Base-by-base conservation (phyloP, 2,329 filamentous ascomycete genomes). In the Colletotrichum noveboracense region DNA sequence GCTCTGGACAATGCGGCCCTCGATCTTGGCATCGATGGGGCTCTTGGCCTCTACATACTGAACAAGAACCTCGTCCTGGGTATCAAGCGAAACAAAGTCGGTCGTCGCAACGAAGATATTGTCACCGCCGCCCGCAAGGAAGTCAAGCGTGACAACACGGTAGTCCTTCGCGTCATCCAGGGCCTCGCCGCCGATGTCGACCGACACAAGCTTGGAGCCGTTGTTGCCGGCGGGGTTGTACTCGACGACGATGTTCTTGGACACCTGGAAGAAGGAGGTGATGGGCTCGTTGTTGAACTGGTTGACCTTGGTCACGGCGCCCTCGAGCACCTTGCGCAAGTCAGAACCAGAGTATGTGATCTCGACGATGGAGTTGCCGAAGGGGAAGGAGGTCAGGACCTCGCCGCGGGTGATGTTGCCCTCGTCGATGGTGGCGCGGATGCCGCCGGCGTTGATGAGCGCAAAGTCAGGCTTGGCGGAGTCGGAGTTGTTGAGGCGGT, bases 351-450 rank as follows among this genome's bases (percentile, higher is more conserved):
- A 84, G 76, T 90, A 86, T 1, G 80, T 83, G 18, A 93, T 82
- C 79, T 93, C 90, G 10, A 92, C 91, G 24, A 94, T 86, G 60
- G 91, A 86, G 82, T 94, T 94, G 70, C 90, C 90, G 77, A 94
- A 94, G 52, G 92, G 92, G 83, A 94, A 94, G 0, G 91, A 88
- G 0, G 91, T 93, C 4, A 93, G 85, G 7, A 93, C 89, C 76
- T 92, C 88, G 69, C 92, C 92, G 43, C 91, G 89, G 5, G 91
- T 94, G 79, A 94, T 89, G 69, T 89, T 82, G 12, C 92, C 92
- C 21, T 84, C 81, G 56, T 92, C 91, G 67, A 94, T 94, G 43
- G 89, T 90, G 5, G 92, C 91, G 24, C 92, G 91, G 68, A 94
- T 88, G 32, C 92, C 92, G 16, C 92, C 92, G 2, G 89, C 89